Evolutionary conservation across 116 monocot genomes (phyloP), one percentile per base, ranked within the genome.

Genomic region (Papilionanthe hybrid): DNA sequence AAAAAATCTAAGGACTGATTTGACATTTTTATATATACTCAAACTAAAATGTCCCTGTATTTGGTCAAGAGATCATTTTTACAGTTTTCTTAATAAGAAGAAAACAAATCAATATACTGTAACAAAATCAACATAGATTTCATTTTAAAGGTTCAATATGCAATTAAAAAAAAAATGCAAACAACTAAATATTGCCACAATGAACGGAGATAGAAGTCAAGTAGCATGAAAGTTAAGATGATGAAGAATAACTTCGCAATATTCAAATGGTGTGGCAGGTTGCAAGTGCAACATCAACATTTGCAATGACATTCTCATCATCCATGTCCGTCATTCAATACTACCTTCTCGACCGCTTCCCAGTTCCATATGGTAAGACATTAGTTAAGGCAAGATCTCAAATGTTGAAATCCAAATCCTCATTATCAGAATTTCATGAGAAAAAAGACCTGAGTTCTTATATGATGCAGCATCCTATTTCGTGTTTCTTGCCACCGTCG

Each of bases 261-360:
- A 32, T 32, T 63, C 37, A 30, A 32, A 69, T 69, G 69, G 20
- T 9, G n/a, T 19, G 53, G 49, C 81, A 90, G 87, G 87, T 90
- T 79, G 87, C 90, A 72, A 87, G 87, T 67, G 87, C 90, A 30
- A 90, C 87, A 72, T 87, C 90, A 69, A 90, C 87, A 18, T 87
- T 90, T 80, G 83, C 73, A n/a, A 90, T 87, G 90, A 79, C 85
- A 56, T 90, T 90, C 72, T 90, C 90, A 42, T 90, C 90, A 17
- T 90, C 90, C 13, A 90, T 87, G 85, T 87, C 87, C 3, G 90
- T 85, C 72, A 82, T 90, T 77, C 87, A 90, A 32, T 87, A 90
- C 32, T 90, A 90, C 63, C 83, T 87, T 55, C 81, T 90, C 2
- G 85, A 87, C 72, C 81, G 87, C 19, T 87, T 87, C 75, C 90